Evolutionary conservation across 345 rosid genomes (phyloP).

Genomic region (Lepidium aucheri): DNA sequence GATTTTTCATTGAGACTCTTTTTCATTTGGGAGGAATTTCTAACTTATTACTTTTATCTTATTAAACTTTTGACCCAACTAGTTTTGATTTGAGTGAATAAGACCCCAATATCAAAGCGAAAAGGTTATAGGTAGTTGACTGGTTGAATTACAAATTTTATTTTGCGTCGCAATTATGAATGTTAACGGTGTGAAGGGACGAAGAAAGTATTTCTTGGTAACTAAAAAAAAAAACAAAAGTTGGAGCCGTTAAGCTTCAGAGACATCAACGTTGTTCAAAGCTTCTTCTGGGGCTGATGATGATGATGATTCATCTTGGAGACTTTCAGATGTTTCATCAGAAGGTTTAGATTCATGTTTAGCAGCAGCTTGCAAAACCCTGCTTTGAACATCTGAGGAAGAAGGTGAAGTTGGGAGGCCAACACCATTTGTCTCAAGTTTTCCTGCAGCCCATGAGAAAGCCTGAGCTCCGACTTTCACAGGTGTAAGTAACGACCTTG

Average conservation of each 20-base stretch:
- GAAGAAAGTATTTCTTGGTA: not conserved
- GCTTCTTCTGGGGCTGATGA: slow-evolving; percentile 14
- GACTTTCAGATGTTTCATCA: slow-evolving; percentile 32
- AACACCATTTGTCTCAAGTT: slow-evolving; percentile 68
- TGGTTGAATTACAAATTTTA: not conserved
- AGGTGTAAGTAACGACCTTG: slow-evolving; percentile 57
- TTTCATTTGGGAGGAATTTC: too few relatives aligned
- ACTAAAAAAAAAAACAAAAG: not conserved
- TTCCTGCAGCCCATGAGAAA: slow-evolving; percentile 79
- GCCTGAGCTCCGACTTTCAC: slow-evolving; percentile 65
- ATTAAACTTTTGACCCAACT: not conserved
- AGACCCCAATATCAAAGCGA: not conserved
- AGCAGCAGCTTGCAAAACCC: slow-evolving; percentile 89
- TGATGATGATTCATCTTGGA: slow-evolving; percentile 20
- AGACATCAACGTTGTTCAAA: slow-evolving; percentile 22
- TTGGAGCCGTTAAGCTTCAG: slow-evolving; percentile 20
- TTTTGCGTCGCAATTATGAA: not conserved
- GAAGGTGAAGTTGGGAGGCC: slow-evolving; percentile 95
- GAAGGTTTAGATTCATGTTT: slow-evolving; percentile 89
- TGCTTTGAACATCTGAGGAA: slow-evolving; percentile 64
- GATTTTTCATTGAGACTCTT: too few relatives aligned
- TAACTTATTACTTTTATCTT: not conserved
- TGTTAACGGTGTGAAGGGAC: not conserved
- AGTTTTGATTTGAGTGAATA: not conserved
- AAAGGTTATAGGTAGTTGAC: too few relatives aligned